These are phyloP conservation scores for Gaultheria prostrata DNA, from an alignment of 148 eudicot species.

Conservation along the genomic window DNA sequence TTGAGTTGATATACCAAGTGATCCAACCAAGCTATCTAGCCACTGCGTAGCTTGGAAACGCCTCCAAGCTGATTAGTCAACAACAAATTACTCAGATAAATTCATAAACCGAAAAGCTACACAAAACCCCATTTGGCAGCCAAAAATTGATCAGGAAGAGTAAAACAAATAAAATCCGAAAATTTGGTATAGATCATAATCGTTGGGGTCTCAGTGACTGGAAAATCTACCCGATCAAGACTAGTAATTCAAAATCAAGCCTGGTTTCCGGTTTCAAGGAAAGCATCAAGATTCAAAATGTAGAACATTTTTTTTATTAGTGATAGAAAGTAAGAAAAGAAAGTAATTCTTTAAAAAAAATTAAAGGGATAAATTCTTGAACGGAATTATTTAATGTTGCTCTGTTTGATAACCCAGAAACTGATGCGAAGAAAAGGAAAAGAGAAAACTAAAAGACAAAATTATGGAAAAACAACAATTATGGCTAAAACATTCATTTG, in stretches of 20 bases:
- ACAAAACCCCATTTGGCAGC: neutral
- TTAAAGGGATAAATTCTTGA: neutral
- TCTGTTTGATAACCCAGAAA: conserved; percentile 9
- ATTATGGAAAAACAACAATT: too few relatives aligned
- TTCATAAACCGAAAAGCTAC: neutral
- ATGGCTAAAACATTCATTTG: neutral
- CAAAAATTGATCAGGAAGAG: neutral
- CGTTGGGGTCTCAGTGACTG: neutral
- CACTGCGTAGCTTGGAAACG: conserved; percentile 74
- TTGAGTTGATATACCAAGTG: conserved; percentile 49
- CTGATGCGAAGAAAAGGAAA: conserved; percentile 7
- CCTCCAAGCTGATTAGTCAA: conserved; percentile 49
- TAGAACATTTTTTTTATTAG: neutral
- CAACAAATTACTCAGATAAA: neutral
- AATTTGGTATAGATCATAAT: neutral
- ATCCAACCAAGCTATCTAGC: conserved; percentile 73
- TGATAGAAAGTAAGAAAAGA: neutral
- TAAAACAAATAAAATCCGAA: neutral
- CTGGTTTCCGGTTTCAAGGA: neutral
- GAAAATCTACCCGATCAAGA: neutral
- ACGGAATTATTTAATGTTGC: neutral
- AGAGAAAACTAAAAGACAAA: neutral
- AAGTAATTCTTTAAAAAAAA: neutral
- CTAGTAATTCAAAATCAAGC: neutral
- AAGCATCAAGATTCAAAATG: neutral